Evolutionary conservation across 2,329 filamentous ascomycete species (phyloP).

Genomic region (Epichloe gansuensis): DNA sequence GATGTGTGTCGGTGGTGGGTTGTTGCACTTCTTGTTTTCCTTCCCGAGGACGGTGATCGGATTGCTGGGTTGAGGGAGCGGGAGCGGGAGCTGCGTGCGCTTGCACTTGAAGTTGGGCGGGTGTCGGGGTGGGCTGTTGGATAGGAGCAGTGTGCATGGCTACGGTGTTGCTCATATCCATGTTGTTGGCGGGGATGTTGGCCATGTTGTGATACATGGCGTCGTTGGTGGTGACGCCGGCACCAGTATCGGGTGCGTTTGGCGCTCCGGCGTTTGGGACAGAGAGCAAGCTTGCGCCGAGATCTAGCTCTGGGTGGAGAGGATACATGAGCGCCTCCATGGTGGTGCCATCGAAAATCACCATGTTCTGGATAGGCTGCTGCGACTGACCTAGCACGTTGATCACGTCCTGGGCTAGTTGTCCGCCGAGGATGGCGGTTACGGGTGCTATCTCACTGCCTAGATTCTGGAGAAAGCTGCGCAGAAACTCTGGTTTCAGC

Average conservation of each 20-base stretch:
- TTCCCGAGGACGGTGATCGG: not conserved
- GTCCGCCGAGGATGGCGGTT: slow-evolving; percentile 76
- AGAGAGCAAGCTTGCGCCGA: slow-evolving; percentile 37
- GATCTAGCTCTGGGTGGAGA: slow-evolving; percentile 54
- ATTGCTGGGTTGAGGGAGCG: not conserved
- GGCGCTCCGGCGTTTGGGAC: not conserved
- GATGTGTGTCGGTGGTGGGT: not conserved
- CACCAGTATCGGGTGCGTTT: not conserved
- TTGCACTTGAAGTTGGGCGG: not conserved
- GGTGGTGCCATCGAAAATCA: slow-evolving; percentile 77
- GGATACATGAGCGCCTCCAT: slow-evolving; percentile 71
- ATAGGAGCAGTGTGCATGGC: not conserved
- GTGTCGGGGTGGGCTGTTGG: not conserved
- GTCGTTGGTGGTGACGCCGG: not conserved
- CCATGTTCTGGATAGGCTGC: slow-evolving; percentile 90
- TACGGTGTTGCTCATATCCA: not conserved
- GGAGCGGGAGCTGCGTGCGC: not conserved
- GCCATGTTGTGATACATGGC: not conserved
- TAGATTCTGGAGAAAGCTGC: slow-evolving; percentile 77
- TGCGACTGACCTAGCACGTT: slow-evolving; percentile 85
- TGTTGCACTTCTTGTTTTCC: not conserved
- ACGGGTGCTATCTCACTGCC: slow-evolving; percentile 76
- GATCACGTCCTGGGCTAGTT: slow-evolving; percentile 91
- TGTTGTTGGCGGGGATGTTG: not conserved
- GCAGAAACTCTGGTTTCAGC: slow-evolving; percentile 57